Percentiles rank a stretch among this genome's conserved stretches.
phyloP scores from a whole-genome alignment of 129 eudicot species.

The Helianthus tuberosus region DNA sequence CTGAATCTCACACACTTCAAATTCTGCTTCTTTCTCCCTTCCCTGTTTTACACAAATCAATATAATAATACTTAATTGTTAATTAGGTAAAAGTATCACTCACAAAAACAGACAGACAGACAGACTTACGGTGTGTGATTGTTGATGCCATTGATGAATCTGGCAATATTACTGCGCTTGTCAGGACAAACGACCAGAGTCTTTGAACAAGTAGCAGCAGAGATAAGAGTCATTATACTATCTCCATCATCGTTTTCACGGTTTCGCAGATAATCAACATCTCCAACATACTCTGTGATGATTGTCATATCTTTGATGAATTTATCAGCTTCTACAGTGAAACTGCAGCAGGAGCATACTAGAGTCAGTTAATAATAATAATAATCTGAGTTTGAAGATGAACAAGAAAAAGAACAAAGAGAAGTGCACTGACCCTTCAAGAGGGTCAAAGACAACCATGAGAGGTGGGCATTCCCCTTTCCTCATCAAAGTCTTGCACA shows the following conservation, averaged over 20 bases:
- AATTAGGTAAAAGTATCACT: background rate
- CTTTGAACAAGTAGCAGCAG: constrained; percentile 59
- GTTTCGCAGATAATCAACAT: constrained; percentile 74
- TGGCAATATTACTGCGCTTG: constrained; percentile 87
- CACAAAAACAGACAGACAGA: constrained; percentile 6
- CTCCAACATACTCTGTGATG: constrained; percentile 94
- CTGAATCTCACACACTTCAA: constrained; percentile 86
- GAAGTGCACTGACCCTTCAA: constrained; percentile 73
- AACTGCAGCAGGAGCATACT: constrained; percentile 41
- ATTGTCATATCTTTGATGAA: constrained; percentile 74
- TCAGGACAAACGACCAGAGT: constrained; percentile 92
- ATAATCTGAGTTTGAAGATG: background rate
- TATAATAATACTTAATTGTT: background rate
- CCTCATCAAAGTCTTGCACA: constrained; percentile 83
- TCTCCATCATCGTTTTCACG: constrained; percentile 89
- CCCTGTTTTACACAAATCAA: constrained; percentile 46
- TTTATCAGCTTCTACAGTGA: constrained; percentile 94
- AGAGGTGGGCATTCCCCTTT: constrained; percentile 97
- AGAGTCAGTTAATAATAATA: background rate
- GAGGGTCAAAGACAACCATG: constrained; percentile 85
- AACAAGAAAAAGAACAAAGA: background rate
- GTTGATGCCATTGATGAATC: constrained; percentile 93
- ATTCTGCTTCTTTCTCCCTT: constrained; percentile 92
- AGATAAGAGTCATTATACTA: constrained; percentile 92
- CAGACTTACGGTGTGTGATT: constrained; percentile 73